These are phyloP conservation scores for Nicotiana knightiana DNA, from an alignment of 257 asterid species.

Conservation along the genomic window DNA sequence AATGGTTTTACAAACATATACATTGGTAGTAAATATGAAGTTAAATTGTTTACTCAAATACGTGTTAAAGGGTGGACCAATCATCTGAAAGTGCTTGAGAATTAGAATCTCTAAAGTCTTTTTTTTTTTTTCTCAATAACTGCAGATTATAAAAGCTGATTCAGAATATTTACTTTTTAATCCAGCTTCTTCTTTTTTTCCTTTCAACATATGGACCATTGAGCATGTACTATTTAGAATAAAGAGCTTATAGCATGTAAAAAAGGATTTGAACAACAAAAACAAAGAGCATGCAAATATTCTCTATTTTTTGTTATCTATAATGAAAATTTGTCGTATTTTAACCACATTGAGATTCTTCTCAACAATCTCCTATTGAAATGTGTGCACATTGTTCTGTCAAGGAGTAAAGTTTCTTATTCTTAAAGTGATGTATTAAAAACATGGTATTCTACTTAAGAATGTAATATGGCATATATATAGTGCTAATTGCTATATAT, in stretches of 20 bases:
- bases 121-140: background rate
- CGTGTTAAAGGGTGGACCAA: background rate
- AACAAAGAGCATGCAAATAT: conserved; percentile 8
- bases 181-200: background rate
- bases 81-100: background rate
- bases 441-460: background rate
- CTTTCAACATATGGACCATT: background rate
- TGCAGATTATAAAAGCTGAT: background rate
- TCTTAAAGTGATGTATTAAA: background rate
- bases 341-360: background rate
- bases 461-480: background rate
- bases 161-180: conserved; percentile 9
- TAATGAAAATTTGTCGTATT: background rate
- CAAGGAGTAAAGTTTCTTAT: background rate
- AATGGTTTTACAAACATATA: too few relatives aligned
- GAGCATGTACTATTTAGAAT: conserved; percentile 2
- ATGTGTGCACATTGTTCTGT: background rate
- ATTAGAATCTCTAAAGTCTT: conserved; percentile 1
- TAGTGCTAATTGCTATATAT: background rate
- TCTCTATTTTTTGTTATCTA: background rate
- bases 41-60: background rate
- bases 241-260: too few relatives aligned
- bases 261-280: background rate
- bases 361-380: background rate
- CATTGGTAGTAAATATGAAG: background rate